Percentiles rank a stretch among this genome's conserved stretches.
These are phyloP conservation scores for Trichoderma sp. DNA, from an alignment of 2,329 filamentous ascomycete species.

Conservation along the genomic window DNA sequence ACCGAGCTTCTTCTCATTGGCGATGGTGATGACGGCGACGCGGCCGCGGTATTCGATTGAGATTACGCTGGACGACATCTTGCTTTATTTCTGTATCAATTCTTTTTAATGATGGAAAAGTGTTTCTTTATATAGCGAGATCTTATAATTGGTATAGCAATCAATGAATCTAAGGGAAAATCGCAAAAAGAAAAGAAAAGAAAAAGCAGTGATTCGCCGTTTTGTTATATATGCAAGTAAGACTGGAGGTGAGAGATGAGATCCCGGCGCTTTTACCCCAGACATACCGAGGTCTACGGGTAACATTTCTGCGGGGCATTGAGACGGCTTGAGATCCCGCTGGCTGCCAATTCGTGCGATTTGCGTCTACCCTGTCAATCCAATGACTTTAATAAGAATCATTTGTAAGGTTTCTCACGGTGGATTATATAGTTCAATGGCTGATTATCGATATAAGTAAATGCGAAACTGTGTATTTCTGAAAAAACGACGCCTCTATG, in stretches of 20 bases:
- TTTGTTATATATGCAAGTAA: background rate
- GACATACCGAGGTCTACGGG: slow-evolving; percentile 15
- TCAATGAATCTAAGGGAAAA: background rate
- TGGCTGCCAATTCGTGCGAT: background rate
- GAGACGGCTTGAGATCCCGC: background rate
- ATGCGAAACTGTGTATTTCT: background rate
- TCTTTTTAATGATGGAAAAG: background rate
- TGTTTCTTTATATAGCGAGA: background rate
- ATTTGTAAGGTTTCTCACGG: background rate
- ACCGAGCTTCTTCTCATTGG: slow-evolving; percentile 84
- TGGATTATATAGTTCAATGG: background rate
- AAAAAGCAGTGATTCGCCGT: background rate
- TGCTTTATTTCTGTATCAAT: background rate
- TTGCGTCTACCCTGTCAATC: background rate
- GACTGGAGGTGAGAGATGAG: background rate
- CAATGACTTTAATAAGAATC: background rate
- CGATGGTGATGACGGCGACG: slow-evolving; percentile 76
- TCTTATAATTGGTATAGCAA: background rate
- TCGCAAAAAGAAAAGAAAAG: background rate
- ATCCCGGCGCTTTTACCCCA: background rate
- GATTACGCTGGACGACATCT: slow-evolving; percentile 31
- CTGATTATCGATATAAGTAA: background rate
- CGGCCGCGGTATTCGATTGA: slow-evolving; percentile 44
- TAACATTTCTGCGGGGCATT: slow-evolving; percentile 4
- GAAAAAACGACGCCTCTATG: background rate